Conservation (phyloP, 2,329 filamentous ascomycete genomes). For the Colletotrichum trifolii region DNA sequence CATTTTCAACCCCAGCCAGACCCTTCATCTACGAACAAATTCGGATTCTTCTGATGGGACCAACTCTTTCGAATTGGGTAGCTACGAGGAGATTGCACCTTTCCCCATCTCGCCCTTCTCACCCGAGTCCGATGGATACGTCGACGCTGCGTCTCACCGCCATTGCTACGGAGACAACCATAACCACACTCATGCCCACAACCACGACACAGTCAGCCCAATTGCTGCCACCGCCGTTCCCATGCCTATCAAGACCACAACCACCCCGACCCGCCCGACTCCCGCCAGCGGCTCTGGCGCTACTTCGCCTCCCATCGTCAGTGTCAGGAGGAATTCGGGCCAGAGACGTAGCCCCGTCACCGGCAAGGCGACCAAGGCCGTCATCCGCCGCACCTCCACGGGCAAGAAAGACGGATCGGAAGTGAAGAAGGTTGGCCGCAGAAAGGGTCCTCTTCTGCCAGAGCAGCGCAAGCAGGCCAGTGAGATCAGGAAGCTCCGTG, state of each 20-base stretch:
- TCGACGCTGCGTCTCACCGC: conserved; percentile 69
- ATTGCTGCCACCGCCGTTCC: conserved; percentile 72
- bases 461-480: conserved; percentile 97
- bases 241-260: conserved; percentile 74
- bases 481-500: conserved; percentile 94
- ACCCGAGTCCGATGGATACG: conserved; percentile 80
- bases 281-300: conserved; percentile 71
- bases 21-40: conserved; percentile 85
- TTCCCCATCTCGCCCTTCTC: conserved; percentile 86
- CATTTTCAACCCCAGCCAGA: conserved; percentile 93
- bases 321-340: conserved; percentile 72
- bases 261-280: conserved; percentile 68
- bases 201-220: conserved; percentile 69
- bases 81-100: conserved; percentile 80
- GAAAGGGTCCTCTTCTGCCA: conserved; percentile 88
- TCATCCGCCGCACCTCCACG: conserved; percentile 80
- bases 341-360: conserved; percentile 81
- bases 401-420: conserved; percentile 81
- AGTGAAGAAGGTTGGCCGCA: conserved; percentile 93
- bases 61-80: conserved; percentile 75
- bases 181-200: conserved; percentile 53
- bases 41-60: conserved; percentile 86
- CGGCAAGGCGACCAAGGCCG: conserved; percentile 81
- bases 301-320: conserved; percentile 70
- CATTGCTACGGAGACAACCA: conserved; percentile 70